Evolutionary conservation across 108 stramenopile species (phyloP), one percentile per base, ranked within the genome.

Genomic region (Epipyxis sp.): DNA sequence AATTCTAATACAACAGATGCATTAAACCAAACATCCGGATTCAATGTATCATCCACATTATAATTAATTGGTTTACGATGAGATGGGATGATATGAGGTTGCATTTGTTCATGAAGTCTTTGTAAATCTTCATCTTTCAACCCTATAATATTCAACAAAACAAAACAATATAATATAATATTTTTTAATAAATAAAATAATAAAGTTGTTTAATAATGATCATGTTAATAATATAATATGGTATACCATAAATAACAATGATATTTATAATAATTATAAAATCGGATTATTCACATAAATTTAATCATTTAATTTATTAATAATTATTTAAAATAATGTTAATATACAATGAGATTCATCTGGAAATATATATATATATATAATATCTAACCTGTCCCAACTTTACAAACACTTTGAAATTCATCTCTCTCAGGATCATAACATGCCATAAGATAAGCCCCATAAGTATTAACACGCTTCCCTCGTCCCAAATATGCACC

Each of bases 331-430:
- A n/a, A n/a, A n/a, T n/a, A n/a, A n/a, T n/a, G n/a, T n/a, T n/a
- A n/a, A n/a, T n/a, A n/a, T n/a, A n/a, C n/a, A n/a, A n/a, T n/a
- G n/a, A n/a, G n/a, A n/a, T n/a, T n/a, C n/a, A n/a, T n/a, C n/a
- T n/a, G n/a, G n/a, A n/a, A n/a, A n/a, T n/a, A n/a, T n/a, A n/a
- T n/a, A n/a, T n/a, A n/a, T n/a, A n/a, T n/a, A n/a, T n/a, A n/a
- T n/a, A n/a, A n/a, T n/a, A n/a, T n/a, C n/a, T n/a, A 97, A n/a
- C n/a, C 99, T 1, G 99, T 99, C 42, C 99, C 99, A 77, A 98
- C 93, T 85, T 98, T 99, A 89, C 97, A 98, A 0, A 99, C 95
- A 61, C 89, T 91, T 82, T 99, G 97, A 80, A 92, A 97, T 83
- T 95, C 93, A 78, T 98, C 97, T 34, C 90, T 80, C 41, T 98